phyloP scores from a whole-genome alignment of 2,329 filamentous ascomycete species.

The Mollisia scopiformis region DNA sequence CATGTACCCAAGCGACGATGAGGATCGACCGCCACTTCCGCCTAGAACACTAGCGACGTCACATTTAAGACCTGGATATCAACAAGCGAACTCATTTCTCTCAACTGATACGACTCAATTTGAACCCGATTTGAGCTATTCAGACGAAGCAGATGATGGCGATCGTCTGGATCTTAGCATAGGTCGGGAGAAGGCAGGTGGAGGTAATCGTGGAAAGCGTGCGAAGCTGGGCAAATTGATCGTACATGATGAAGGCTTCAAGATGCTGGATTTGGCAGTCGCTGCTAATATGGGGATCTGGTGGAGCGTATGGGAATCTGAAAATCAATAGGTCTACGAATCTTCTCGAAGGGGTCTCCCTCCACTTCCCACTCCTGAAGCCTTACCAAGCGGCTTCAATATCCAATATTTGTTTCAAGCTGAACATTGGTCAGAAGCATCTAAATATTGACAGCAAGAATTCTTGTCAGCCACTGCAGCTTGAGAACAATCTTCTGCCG shows the following conservation, averaged over 20 bases:
- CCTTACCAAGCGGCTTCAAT: background rate
- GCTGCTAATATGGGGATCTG: constrained; percentile 90
- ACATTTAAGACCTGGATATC: background rate
- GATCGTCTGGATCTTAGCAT: constrained; percentile 71
- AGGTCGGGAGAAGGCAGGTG: constrained; percentile 82
- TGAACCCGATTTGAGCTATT: background rate
- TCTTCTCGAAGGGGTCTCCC: too few relatives aligned
- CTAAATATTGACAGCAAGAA: too few relatives aligned
- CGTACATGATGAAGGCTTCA: constrained; percentile 84
- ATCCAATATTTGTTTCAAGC: background rate
- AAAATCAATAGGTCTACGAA: constrained; percentile 10
- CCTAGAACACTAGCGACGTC: constrained; percentile 19
- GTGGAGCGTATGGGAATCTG: constrained; percentile 81
- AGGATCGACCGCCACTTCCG: constrained; percentile 29
- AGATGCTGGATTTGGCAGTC: constrained; percentile 93
- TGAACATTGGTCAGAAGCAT: background rate
- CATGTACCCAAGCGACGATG: constrained; percentile 29
- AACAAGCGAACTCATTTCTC: background rate
- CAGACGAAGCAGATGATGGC: constrained; percentile 33
- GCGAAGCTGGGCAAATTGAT: constrained; percentile 95
- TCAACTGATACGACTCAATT: background rate
- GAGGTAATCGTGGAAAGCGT: constrained; percentile 81
- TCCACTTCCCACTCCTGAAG: too few relatives aligned
- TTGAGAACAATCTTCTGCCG: too few relatives aligned
- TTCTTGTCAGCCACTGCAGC: too few relatives aligned